Evolutionary conservation across 352 stramenopile species (phyloP).

Genomic region (Vaucheria bursata): DNA sequence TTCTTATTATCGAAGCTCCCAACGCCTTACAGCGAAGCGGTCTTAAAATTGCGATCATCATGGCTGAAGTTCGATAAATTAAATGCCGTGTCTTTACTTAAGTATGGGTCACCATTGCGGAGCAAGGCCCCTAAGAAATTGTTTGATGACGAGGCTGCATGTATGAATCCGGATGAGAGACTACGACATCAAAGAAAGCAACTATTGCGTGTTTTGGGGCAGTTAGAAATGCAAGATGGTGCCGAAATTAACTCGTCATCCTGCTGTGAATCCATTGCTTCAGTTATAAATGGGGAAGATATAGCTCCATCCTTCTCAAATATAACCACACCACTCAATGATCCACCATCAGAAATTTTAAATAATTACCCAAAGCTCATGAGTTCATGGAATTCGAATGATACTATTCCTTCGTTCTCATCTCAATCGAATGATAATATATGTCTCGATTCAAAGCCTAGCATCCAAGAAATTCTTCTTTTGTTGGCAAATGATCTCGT

Average conservation of each 20-base stretch:
- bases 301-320: no score
- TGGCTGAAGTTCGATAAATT: neutral
- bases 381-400: no score
- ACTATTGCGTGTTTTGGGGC: slow-evolving; percentile 25
- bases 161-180: neutral
- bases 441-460: neutral
- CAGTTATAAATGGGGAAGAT: slow-evolving; percentile 29
- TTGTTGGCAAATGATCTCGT: slow-evolving; percentile 10
- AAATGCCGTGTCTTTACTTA: neutral
- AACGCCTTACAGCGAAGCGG: neutral
- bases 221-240: slow-evolving; percentile 14
- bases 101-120: neutral
- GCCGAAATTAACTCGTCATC: neutral
- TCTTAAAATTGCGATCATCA: neutral
- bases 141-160: neutral
- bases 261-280: neutral
- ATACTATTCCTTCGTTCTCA: no score
- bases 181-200: slow-evolving; percentile 35
- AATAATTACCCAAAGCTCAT: no score
- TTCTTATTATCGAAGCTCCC: neutral
- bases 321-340: no score
- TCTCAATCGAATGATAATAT: no score
- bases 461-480: neutral
- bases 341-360: no score
- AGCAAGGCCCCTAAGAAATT: neutral